Evolutionary conservation across 257 asterid genomes (phyloP).

Genomic region (Haberlea rhodopensis): DNA sequence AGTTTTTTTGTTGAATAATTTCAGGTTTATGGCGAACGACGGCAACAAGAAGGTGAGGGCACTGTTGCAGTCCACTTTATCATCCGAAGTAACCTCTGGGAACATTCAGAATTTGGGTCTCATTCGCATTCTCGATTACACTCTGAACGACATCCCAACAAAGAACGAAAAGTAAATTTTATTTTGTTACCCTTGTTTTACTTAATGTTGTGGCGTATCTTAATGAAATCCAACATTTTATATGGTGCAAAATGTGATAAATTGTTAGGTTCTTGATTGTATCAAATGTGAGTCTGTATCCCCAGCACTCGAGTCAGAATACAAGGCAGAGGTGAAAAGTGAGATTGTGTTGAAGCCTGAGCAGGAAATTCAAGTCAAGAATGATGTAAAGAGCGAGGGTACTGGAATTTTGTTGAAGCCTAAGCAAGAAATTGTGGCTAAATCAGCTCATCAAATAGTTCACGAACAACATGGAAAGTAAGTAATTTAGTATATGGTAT

Average conservation of each 20-base stretch:
- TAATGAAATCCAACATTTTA: neutral
- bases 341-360: slow-evolving; percentile 32
- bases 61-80: slow-evolving; percentile 53
- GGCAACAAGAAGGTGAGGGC: slow-evolving; percentile 73
- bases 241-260: slow-evolving; percentile 1
- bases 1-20: slow-evolving; percentile 4
- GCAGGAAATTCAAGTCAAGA: slow-evolving; percentile 32
- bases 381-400: slow-evolving; percentile 29
- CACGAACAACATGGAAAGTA: slow-evolving; percentile 78
- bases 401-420: slow-evolving; percentile 50
- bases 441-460: slow-evolving; percentile 87
- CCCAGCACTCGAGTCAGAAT: slow-evolving; percentile 72
- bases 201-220: neutral
- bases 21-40: slow-evolving; percentile 78
- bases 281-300: slow-evolving; percentile 61
- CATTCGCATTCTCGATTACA: slow-evolving; percentile 63
- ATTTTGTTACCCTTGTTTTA: neutral
- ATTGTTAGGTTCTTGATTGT: slow-evolving; percentile 63
- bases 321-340: slow-evolving; percentile 35
- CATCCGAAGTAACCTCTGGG: slow-evolving; percentile 69
- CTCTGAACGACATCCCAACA: slow-evolving; percentile 67
- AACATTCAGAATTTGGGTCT: slow-evolving; percentile 77
- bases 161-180: slow-evolving; percentile 65
- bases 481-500: slow-evolving; percentile 17
- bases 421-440: slow-evolving; percentile 58